These are phyloP conservation scores for Yamadazyma sp. DNA, from an alignment of 1,139 yeast species.

Conservation along the genomic window DNA sequence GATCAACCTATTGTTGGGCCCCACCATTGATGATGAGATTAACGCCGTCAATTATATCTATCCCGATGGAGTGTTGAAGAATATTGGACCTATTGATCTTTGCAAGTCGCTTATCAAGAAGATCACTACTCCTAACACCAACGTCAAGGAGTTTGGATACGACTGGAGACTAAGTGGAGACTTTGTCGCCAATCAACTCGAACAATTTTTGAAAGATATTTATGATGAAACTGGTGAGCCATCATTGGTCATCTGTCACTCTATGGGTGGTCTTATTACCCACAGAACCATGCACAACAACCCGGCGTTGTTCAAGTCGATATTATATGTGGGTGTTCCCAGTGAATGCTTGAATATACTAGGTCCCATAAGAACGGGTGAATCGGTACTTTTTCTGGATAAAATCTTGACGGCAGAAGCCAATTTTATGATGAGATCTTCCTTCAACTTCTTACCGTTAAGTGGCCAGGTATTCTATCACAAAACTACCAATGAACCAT, in stretches of 20 bases:
- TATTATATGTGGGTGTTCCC: conserved; percentile 82
- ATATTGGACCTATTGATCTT: conserved; percentile 86
- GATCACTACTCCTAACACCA: conserved; percentile 60
- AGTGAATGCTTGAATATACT: conserved; percentile 80
- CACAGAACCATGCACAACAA: conserved; percentile 73
- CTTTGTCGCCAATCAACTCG: conserved; percentile 46
- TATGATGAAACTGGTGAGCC: conserved; percentile 49
- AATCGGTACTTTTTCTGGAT: conserved; percentile 72
- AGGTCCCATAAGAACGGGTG: conserved; percentile 84
- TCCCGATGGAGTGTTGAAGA: conserved; percentile 78
- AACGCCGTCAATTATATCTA: conserved; percentile 51
- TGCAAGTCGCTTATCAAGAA: conserved; percentile 60
- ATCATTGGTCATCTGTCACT: conserved; percentile 75
- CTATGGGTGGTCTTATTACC: conserved; percentile 90
- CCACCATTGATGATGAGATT: conserved; percentile 61
- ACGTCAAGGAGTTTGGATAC: conserved; percentile 76
- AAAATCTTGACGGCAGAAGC: conserved; percentile 76
- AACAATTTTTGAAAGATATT: conserved; percentile 43
- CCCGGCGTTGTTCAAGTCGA: conserved; percentile 68
- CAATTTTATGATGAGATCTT: conserved; percentile 85
- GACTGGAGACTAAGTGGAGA: conserved; percentile 86
- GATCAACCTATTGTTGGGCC: conserved; percentile 71
- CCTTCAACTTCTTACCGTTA: conserved; percentile 73
- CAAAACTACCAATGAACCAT: conserved; percentile 52
- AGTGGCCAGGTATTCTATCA: conserved; percentile 74